Percentiles rank a stretch among this genome's conserved stretches.
phyloP scores from a whole-genome alignment of 164 flowering plant genomes.

The Sextonia rubra region DNA sequence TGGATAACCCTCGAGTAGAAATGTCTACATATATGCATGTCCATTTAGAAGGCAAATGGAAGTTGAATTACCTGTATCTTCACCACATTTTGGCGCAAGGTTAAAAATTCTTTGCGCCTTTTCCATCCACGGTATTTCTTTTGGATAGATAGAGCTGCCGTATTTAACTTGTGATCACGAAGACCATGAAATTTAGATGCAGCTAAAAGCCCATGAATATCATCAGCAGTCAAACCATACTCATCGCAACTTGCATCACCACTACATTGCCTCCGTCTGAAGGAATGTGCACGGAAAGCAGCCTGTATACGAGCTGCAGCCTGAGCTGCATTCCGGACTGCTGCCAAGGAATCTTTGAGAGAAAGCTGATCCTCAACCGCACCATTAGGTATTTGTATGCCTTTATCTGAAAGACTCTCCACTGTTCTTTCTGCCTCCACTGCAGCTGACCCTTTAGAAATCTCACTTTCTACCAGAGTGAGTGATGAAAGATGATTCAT shows the following conservation, averaged over 20 bases:
- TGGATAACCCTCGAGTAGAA: neutral
- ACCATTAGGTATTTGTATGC: slow-evolving; percentile 5
- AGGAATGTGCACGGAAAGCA: slow-evolving; percentile 94
- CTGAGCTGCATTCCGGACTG: slow-evolving; percentile 85
- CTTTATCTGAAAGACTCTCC: slow-evolving; percentile 36
- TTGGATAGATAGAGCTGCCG: slow-evolving; percentile 90
- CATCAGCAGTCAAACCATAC: slow-evolving; percentile 44
- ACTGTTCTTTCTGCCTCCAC: slow-evolving; percentile 73
- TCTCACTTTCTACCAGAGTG: slow-evolving; percentile 69
- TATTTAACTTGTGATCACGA: slow-evolving; percentile 43
- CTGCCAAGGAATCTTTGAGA: slow-evolving; percentile 69
- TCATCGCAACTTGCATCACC: slow-evolving; percentile 33
- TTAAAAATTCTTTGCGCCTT: slow-evolving; percentile 75
- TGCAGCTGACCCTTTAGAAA: slow-evolving; percentile 67
- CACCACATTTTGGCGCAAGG: slow-evolving; percentile 83
- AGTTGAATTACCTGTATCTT: slow-evolving; percentile 68
- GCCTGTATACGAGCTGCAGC: slow-evolving; percentile 98
- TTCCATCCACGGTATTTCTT: slow-evolving; percentile 93
- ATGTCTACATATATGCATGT: neutral
- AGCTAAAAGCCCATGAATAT: slow-evolving; percentile 53
- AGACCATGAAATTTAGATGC: slow-evolving; percentile 50
- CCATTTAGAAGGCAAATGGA: neutral
- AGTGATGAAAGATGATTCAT: slow-evolving; percentile 88
- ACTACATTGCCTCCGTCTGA: slow-evolving; percentile 58
- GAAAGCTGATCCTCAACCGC: slow-evolving; percentile 54